Base-by-base conservation (phyloP, 1,139 yeast species). In the Blastobotrys buckinghamii region DNA sequence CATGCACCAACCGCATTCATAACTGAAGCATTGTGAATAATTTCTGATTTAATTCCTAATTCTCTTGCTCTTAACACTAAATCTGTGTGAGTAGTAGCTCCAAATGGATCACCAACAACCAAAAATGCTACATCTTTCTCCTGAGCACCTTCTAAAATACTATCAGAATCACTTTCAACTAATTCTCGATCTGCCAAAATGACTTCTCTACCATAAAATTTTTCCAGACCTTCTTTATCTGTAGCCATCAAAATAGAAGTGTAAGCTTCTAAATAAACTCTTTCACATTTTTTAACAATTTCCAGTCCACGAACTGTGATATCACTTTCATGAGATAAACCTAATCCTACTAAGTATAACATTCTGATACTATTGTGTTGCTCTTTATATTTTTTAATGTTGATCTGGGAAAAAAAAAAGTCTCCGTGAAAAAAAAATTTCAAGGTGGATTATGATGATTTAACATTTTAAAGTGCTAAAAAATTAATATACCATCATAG, bases 1-100 rank as follows among this genome's bases (percentile, higher is more conserved):
- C 97, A 89, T 1, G 97, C 95, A 13, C 98, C 98, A 22, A 92
- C 95, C 0, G 98, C 98, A 65, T 92, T 92, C 97, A 92, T 89
- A 20, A 92, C 95, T 22, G 96, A 86, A 2, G 98, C 98, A 67
- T 92, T 92, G 70, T 92, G 98, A 51, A 92, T 79, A 45, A 86
- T 78, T 62, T 86, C 94, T 41, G 86, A 88, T 50, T 76, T 72
- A 62, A 92, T 87, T 1, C 79, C 80, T 54, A 82, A 74, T 66
- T 86, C 95, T 58, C 95, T 78, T 33, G 97, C 97, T 59, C 98
- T 75, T 51, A 92, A 77, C 37, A 89, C 88, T 55, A 92, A 75
- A 69, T 92, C 98, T 0, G 97, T 88, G 67, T 92, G 98, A 0
- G 98, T 92, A 5, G 98, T 92, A 39, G 98, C 98, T 32, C 98